Evolutionary conservation across 495 filamentous ascomycete genomes (phyloP), one percentile per base, ranked within the genome.

Genomic region (Evansstolkia leycettana): DNA sequence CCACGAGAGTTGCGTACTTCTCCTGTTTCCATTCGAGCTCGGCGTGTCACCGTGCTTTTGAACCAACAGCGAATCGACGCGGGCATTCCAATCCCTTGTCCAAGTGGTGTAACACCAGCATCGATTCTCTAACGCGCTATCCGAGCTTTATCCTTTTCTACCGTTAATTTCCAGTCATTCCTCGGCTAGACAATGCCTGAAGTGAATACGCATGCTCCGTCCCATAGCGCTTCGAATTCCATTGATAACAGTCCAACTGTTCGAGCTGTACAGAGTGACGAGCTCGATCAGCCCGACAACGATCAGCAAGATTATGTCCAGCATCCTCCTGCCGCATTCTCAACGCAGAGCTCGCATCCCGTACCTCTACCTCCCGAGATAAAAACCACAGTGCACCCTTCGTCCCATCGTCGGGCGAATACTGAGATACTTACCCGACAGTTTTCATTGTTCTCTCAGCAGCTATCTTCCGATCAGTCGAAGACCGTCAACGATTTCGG

Each of bases 331-430:
- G 20, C 42, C 34, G 40, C 36, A 23, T 32, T 40, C 37, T 15
- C 38, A 39, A 40, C 39, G 28, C 39, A 42, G 26, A 43, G 35
- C 36, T 43, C 45, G 15, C 27, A 47, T 41, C n/a, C n/a, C n/a
- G 31, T 35, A 36, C 38, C 46, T 24, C 18, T 27, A 31, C 38
- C 30, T 11, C 34, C 45, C 28, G 38, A 39, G 14, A 50, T 46
- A 28, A 49, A 46, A 8, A 41, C 41, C 19, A 45, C 45, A 10
- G 13, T 41, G 39, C 48, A 43, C 38, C 37, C 42, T n/a, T 48
- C 50, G 30, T 54, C 46, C 33, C 60, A 65, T 38, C 58, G 61
- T 40, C 61, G 61, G 17, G 51, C 57, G 16, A 65, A 65, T 41
- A 65, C 61, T 3, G 61, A 65, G 39, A 54, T 60, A 26, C 47